Conservation (phyloP, 441 rosid species). For the Croton setiger region DNA sequence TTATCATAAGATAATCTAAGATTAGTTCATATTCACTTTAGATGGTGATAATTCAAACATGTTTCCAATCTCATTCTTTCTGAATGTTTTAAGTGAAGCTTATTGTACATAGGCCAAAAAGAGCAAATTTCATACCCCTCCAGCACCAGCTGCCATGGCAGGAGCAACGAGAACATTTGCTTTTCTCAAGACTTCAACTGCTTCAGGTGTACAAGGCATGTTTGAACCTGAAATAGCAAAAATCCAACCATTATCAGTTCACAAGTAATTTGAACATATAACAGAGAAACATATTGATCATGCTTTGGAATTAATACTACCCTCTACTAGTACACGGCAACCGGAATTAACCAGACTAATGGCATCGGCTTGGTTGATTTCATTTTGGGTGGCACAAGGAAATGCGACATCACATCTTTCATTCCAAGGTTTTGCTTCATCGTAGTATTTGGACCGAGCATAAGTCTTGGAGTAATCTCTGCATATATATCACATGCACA, state of each 20-base stretch:
- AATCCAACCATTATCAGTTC: neutral
- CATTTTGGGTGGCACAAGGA: slow-evolving; percentile 96
- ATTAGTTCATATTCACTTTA: neutral
- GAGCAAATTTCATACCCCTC: slow-evolving; percentile 64
- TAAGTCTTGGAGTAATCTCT: slow-evolving; percentile 98
- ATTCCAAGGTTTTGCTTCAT: slow-evolving; percentile 95
- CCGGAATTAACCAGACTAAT: slow-evolving; percentile 86
- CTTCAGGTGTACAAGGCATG: slow-evolving; percentile 98
- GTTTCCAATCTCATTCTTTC: neutral
- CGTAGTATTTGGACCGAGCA: slow-evolving; percentile 92
- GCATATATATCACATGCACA: slow-evolving; percentile 32
- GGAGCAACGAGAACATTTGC: slow-evolving; percentile 93
- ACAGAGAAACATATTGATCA: slow-evolving; percentile 14
- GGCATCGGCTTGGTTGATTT: slow-evolving; percentile 95
- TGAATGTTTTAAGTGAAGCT: neutral
- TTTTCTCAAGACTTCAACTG: slow-evolving; percentile 81
- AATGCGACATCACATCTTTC: slow-evolving; percentile 95
- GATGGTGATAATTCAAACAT: neutral
- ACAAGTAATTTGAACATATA: slow-evolving; percentile 1
- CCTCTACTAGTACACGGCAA: slow-evolving; percentile 87
- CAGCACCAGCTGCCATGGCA: slow-evolving; percentile 99
- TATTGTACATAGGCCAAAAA: neutral
- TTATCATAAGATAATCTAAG: neutral
- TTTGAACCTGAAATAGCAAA: slow-evolving; percentile 59
- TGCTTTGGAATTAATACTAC: slow-evolving; percentile 39